Evolutionary conservation across 1,139 yeast genomes (phyloP).

Genomic region (Sugiyamaella novakii): DNA sequence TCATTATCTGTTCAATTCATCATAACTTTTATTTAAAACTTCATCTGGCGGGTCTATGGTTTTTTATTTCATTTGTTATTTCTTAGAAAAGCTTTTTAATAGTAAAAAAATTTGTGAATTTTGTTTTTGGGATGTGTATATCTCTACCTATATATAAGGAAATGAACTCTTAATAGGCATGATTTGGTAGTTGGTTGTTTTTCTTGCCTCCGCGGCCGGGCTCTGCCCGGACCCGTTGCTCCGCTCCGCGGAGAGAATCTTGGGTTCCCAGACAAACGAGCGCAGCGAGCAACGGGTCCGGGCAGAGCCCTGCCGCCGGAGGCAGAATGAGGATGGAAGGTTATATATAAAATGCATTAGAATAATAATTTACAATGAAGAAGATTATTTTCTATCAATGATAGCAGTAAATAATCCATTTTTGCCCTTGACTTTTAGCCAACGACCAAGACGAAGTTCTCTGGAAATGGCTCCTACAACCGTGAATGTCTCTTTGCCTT

Average conservation of each 20-base stretch:
- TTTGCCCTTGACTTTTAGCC: slow-evolving; percentile 49
- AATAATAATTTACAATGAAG: slow-evolving; percentile 14
- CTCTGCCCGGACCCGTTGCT: slow-evolving; percentile 4
- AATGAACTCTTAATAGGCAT: slow-evolving; percentile 20
- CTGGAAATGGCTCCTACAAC: slow-evolving; percentile 72
- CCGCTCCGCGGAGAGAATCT: too few species aligned
- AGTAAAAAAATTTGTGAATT: slow-evolving; percentile 13
- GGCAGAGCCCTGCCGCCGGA: slow-evolving; percentile 15
- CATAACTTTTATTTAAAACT: slow-evolving; percentile 15
- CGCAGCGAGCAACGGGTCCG: background rate
- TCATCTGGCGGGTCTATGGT: slow-evolving; percentile 13
- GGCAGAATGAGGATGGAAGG: background rate
- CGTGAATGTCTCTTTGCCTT: slow-evolving; percentile 52
- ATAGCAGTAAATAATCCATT: slow-evolving; percentile 33
- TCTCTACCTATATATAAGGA: slow-evolving; percentile 20
- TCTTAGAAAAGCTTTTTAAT: slow-evolving; percentile 12
- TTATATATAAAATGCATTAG: slow-evolving; percentile 8
- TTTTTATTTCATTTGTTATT: background rate
- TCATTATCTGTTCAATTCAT: slow-evolving; percentile 9
- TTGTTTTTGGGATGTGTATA: slow-evolving; percentile 14
- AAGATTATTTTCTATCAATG: slow-evolving; percentile 9
- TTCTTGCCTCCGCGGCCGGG: slow-evolving; percentile 9
- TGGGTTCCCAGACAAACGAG: background rate
- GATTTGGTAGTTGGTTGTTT: slow-evolving; percentile 1
- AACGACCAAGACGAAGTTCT: slow-evolving; percentile 87